Evolutionary conservation across 805 yeast genomes (phyloP), one percentile per base, ranked within the genome.

Genomic region (Lipomyces spencermartinsiae): DNA sequence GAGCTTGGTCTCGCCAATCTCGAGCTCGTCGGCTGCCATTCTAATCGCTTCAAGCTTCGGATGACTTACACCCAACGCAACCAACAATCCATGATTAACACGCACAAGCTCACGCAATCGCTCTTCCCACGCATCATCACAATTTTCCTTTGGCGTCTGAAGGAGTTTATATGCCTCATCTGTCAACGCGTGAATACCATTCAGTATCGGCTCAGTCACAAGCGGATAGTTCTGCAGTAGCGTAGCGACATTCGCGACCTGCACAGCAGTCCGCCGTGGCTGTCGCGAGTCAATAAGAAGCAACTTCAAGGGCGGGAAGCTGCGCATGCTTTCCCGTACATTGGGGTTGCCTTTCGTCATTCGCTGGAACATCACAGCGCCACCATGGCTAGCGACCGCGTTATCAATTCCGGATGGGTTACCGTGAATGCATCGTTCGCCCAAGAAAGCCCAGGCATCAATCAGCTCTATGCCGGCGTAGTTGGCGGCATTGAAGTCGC

Each of bases 391-490:
- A 1, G 98, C 96, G 60, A 94, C 98, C 0, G 97, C 93, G 76
- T 95, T 95, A 78, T 95, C 99, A 63, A 95, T 92, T 12, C 99
- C 99, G 22, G 96, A 89, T 8, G 99, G 99, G 74, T 91, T 93
- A 1, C 98, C 98, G 76, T 94, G 98, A 73, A 93, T 91, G 76
- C 98, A 92, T 76, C 89, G 90, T 78, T 95, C 99, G 51, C 98
- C 98, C 81, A 94, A 83, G 71, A 90, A 90, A 1, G 98, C 88
- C 97, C 97, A 93, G 6, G 83, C 79, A 72, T 94, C 94, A 68
- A 95, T 87, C 70, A 88, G 85, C n/a, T 81, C 78, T 33, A 88
- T 82, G 63, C 84, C 88, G 1, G 80, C 73, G 22, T 67, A 53
- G 34, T 68, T 61, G 16, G 59, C 65, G 7, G 64, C 64, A 7